These are phyloP conservation scores for Penicillium pancosmium DNA, from an alignment of 495 filamentous ascomycete genomes.

Conservation along the genomic window DNA sequence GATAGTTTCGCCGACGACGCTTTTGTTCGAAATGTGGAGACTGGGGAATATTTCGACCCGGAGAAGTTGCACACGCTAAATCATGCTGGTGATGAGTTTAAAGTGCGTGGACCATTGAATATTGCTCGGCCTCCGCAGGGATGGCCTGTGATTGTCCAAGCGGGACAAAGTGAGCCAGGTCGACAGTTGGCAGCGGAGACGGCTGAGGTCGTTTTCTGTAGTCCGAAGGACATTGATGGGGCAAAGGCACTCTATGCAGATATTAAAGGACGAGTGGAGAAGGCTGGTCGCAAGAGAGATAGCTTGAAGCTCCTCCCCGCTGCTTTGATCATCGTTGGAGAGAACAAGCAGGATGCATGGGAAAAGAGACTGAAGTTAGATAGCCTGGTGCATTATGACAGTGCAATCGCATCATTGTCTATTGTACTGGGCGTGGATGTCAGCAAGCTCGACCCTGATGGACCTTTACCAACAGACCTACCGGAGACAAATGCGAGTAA, in stretches of 20 bases:
- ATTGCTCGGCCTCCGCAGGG: constrained; percentile 57
- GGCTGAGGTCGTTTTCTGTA: constrained; percentile 57
- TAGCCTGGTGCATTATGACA: constrained; percentile 58
- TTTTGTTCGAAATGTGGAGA: constrained; percentile 50
- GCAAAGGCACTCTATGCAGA: constrained; percentile 57
- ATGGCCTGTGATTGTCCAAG: constrained; percentile 60
- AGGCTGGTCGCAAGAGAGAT: constrained; percentile 44
- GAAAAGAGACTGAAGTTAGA: constrained; percentile 53
- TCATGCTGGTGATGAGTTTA: constrained; percentile 52
- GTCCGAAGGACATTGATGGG: constrained; percentile 39
- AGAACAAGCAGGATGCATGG: constrained; percentile 48
- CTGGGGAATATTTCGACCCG: constrained; percentile 51
- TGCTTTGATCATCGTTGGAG: constrained; percentile 49
- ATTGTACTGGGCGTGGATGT: constrained; percentile 51
- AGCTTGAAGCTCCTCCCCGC: constrained; percentile 57
- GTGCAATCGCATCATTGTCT: constrained; percentile 56
- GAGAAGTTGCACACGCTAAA: constrained; percentile 51
- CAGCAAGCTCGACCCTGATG: constrained; percentile 51
- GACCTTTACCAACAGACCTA: constrained; percentile 47
- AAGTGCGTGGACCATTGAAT: constrained; percentile 52
- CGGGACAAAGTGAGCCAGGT: constrained; percentile 57
- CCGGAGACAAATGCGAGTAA: constrained; percentile 59
- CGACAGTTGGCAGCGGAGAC: constrained; percentile 56
- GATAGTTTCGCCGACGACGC: constrained; percentile 60
- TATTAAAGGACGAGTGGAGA: constrained; percentile 49